Evolutionary conservation across 306 rosid genomes (phyloP).

Genomic region (Prunus mira): DNA sequence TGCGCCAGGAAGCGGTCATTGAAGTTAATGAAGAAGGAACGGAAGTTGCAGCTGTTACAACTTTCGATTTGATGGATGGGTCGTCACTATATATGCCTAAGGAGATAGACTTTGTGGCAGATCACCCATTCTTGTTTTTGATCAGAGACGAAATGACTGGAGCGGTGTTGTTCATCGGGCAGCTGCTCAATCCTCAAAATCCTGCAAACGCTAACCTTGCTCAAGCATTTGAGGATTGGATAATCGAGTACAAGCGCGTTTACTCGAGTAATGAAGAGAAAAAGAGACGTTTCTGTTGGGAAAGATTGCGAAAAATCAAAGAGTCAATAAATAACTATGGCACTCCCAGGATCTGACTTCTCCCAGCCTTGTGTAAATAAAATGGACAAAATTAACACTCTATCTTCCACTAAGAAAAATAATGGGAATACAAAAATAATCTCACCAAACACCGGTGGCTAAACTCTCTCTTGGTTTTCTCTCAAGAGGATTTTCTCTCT

Average conservation of each 20-base stretch:
- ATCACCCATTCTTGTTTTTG: conserved; percentile 6
- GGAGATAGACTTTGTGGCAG: conserved; percentile 22
- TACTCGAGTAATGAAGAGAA: neutral
- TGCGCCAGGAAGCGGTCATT: neutral
- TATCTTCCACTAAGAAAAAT: too few species aligned
- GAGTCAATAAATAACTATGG: too few species aligned
- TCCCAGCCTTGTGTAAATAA: too few species aligned
- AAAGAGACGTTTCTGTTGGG: too few species aligned
- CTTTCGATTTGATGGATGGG: fast-evolving
- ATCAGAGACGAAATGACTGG: neutral
- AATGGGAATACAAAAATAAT: too few species aligned
- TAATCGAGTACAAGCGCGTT: neutral
- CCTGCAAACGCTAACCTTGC: neutral
- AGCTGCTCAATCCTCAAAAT: conserved; percentile 15
- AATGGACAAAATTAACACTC: too few species aligned
- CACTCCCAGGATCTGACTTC: too few species aligned
- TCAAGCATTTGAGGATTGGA: neutral
- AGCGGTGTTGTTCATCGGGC: conserved; percentile 10
- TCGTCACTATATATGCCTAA: fast-evolving
- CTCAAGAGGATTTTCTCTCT: too few species aligned
- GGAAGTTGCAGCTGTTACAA: conserved; percentile 7
- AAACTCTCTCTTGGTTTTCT: too few species aligned
- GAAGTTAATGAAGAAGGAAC: conserved; percentile 34
- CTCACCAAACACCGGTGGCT: too few species aligned
- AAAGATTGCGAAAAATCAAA: too few species aligned